These are phyloP conservation scores for Gonapodya prolifera DNA, from an alignment of 192 early-diverging fungal species.

Conservation along the genomic window DNA sequence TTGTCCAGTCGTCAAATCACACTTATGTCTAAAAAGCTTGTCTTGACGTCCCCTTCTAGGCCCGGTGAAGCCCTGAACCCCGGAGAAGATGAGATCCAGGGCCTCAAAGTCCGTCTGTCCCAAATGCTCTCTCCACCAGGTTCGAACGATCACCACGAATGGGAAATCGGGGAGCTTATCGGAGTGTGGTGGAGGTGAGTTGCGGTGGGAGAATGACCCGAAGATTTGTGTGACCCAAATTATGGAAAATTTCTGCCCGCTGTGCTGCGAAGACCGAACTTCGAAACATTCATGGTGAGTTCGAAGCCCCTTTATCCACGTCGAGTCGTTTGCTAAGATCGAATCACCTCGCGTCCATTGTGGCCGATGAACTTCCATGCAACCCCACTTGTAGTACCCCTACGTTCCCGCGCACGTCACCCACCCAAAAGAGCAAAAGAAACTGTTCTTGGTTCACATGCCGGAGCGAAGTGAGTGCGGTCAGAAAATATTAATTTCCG, in stretches of 20 bases:
- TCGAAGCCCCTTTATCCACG: slow-evolving; percentile 4
- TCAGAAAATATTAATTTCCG: background rate
- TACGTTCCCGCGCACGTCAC: slow-evolving; percentile 68
- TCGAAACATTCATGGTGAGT: slow-evolving; percentile 60
- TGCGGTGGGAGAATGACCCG: no score
- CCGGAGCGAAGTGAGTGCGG: slow-evolving; percentile 37
- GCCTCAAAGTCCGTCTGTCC: slow-evolving; percentile 45
- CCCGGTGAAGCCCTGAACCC: slow-evolving; percentile 60
- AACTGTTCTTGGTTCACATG: slow-evolving; percentile 59
- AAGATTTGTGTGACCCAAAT: no score
- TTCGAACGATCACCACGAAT: slow-evolving; percentile 28
- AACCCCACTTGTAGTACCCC: slow-evolving; percentile 42
- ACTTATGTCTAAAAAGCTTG: no score
- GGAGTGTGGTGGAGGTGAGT: slow-evolving; percentile 58
- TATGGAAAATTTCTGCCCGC: no score
- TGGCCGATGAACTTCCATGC: background rate
- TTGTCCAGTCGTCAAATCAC: no score
- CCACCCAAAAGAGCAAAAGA: slow-evolving; percentile 62
- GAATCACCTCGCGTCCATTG: background rate
- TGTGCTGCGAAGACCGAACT: no score
- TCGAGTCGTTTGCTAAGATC: background rate
- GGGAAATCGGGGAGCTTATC: slow-evolving; percentile 62
- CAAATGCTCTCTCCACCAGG: slow-evolving; percentile 38
- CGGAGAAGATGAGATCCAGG: slow-evolving; percentile 61
- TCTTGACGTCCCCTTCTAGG: slow-evolving; percentile 19